Evolutionary conservation across 139 green algal genomes (phyloP).

Genomic region (Closterium sp.): DNA sequence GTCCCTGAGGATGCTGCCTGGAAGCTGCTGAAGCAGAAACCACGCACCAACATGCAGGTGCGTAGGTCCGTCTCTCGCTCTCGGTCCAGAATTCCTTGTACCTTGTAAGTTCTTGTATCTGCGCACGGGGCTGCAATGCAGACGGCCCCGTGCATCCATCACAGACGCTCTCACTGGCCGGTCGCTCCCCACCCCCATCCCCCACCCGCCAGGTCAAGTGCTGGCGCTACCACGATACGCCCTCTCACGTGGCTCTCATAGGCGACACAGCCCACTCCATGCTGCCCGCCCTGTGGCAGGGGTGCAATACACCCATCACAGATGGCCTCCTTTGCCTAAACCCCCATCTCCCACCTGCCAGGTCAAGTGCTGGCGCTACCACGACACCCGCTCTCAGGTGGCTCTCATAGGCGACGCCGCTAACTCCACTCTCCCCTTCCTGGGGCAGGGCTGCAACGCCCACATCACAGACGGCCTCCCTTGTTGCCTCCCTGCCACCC

Average conservation of each 20-base stretch:
- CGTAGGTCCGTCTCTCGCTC: neutral
- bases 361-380: neutral
- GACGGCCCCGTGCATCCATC: neutral
- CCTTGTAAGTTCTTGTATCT: too few species aligned
- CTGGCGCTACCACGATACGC: slow-evolving; percentile 1
- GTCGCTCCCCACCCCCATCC: neutral
- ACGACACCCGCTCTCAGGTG: neutral
- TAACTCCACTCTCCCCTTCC: neutral
- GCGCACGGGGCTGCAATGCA: neutral
- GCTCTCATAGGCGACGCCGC: neutral
- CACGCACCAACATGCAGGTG: neutral
- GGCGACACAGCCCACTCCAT: neutral
- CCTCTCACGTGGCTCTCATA: neutral
- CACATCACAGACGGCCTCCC: neutral
- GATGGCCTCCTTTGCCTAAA: neutral
- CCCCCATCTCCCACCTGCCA: neutral
- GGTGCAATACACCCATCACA: neutral
- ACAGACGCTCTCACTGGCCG: neutral
- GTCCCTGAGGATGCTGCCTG: neutral
- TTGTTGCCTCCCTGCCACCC: neutral
- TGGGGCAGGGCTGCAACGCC: neutral
- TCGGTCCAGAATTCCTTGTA: too few species aligned
- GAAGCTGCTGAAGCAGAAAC: neutral
- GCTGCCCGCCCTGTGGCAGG: neutral
- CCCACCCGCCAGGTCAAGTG: slow-evolving; percentile 11